These are phyloP conservation scores for Colletotrichum spinosum DNA, from an alignment of 2,329 filamentous ascomycete genomes.

Conservation along the genomic window DNA sequence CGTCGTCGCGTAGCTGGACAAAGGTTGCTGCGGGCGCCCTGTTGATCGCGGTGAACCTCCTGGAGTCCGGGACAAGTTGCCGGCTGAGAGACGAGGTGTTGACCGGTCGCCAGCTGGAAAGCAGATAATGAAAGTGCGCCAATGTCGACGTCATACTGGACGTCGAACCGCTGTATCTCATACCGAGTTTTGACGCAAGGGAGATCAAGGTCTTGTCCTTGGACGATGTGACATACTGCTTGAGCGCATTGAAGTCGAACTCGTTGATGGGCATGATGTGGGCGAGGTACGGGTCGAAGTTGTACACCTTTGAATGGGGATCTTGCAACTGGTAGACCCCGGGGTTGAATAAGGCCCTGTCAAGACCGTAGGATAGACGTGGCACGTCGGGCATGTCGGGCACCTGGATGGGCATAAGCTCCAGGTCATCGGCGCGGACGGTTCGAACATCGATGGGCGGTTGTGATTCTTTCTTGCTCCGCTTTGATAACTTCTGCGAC, in stretches of 20 bases:
- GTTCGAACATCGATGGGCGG: constrained; percentile 9
- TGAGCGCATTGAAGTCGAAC: constrained; percentile 90
- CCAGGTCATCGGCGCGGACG: constrained; percentile 36
- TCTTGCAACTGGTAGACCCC: constrained; percentile 95
- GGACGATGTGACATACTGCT: constrained; percentile 91
- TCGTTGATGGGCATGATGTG: constrained; percentile 93
- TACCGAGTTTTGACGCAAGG: constrained; percentile 73
- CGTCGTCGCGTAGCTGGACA: constrained; percentile 83
- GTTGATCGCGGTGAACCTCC: constrained; percentile 77
- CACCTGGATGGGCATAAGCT: constrained; percentile 47
- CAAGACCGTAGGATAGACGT: constrained; percentile 77
- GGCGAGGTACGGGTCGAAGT: constrained; percentile 95
- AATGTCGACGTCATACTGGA: constrained; percentile 94
- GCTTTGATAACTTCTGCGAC: background rate
- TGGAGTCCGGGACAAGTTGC: constrained; percentile 70
- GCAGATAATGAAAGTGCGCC: constrained; percentile 90
- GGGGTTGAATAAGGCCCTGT: constrained; percentile 94
- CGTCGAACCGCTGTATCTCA: constrained; percentile 92
- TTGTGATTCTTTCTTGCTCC: constrained; percentile 3
- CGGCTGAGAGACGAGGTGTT: constrained; percentile 75
- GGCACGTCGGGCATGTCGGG: constrained; percentile 60
- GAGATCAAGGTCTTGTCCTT: constrained; percentile 79
- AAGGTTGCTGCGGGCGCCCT: constrained; percentile 84
- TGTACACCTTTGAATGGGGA: constrained; percentile 86
- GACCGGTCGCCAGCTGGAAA: constrained; percentile 84